Conservation (phyloP, 2,329 filamentous ascomycete species). For the Coleophoma eucalyptorum region DNA sequence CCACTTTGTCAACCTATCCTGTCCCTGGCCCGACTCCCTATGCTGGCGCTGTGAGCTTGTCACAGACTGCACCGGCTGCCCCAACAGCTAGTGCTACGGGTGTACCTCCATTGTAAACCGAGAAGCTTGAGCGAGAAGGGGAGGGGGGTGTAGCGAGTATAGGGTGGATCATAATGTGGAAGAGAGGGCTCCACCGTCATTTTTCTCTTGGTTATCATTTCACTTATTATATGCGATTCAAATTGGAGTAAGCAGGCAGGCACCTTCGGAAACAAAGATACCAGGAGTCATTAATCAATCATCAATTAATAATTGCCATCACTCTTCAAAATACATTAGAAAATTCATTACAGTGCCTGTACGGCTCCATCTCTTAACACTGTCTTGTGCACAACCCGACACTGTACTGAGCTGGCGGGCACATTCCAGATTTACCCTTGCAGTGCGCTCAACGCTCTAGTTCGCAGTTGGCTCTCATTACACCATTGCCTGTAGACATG, state of each 20-base stretch:
- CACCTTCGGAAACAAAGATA: background rate
- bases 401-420: background rate
- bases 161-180: background rate
- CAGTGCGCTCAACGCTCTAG: background rate
- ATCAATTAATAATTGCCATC: no score
- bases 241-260: background rate
- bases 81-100: constrained; percentile 16
- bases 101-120: constrained; percentile 9
- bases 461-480: background rate
- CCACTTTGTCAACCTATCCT: constrained; percentile 23
- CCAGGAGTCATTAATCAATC: no score
- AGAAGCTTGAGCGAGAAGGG: background rate
- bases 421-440: background rate
- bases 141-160: background rate
- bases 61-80: constrained; percentile 14
- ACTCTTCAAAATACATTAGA: no score
- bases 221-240: background rate
- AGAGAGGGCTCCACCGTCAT: background rate
- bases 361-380: no score
- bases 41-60: constrained; percentile 10
- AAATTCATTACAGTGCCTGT: no score
- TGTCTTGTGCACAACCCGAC: no score
- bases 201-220: background rate
- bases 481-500: background rate
- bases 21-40: constrained; percentile 32